Base-by-base conservation (phyloP, 1,284 basidiomycete genomes). In the Sphaerobolus stellatus region DNA sequence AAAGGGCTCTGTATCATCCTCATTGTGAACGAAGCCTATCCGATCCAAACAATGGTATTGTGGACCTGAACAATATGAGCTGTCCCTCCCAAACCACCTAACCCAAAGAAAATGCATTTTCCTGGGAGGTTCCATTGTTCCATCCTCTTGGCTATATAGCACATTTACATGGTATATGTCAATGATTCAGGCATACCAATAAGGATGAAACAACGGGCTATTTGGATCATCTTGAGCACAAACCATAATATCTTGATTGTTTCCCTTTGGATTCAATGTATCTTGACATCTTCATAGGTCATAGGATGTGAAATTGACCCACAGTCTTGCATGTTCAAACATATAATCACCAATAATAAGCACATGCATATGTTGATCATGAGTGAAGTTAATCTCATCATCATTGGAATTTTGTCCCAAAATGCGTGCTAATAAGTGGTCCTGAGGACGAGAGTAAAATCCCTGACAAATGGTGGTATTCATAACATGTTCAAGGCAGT, bases 261-360 rank as follows among this genome's bases (percentile, higher is more conserved):
- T 54, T 4, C 54, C 57, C 1, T 61, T 34, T 0, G 64, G 61
- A 25, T 66, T 68, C 25, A 72, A 56, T 1, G 58, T 56, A 52
- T 71, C 69, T 50, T 73, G 70, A 5, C 62, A 62, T 3, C 68
- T 64, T 1, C 66, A 64, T 13, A 75, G 49, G 50, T 80, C 70
- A 54, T 80, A 79, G 1, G 73, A 76, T 0, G 74, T 79, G 58
- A 75, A 78, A 50, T 78, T 75, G 49, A 79, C 52, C 0, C 62
- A 30, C 29, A 11, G n/a, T 9, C n/a, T 33, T n/a, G n/a, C 20
- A 24, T 49, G 47, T 27, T 33, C 8, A 20, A 71, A 76, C 0
- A 78, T 43, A 43, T 7, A 6, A 7, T 43, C 40, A 8, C 25
- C 25, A n/a, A 20, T 43, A 24, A 43, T 43, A 43, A 43, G 25